phyloP scores from a whole-genome alignment of 768 basidiomycete species.

The Phylloporus arenicola region DNA sequence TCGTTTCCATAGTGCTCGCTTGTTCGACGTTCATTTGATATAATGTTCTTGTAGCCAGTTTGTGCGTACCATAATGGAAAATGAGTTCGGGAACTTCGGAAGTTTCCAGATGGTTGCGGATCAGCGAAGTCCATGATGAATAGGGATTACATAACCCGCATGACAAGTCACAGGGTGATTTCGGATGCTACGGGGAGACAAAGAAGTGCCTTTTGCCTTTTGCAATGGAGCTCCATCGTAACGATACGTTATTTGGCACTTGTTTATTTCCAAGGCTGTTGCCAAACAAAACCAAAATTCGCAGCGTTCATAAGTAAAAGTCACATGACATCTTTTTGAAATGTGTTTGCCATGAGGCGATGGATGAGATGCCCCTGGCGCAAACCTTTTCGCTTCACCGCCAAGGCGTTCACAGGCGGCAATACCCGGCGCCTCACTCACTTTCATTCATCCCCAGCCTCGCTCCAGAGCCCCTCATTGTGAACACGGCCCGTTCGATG shows the following conservation, averaged over 20 bases:
- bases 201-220: too few species aligned
- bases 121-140: not conserved
- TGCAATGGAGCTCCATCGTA: too few species aligned
- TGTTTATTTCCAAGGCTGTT: constrained; percentile 11
- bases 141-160: too few species aligned
- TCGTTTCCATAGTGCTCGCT: constrained; percentile 16
- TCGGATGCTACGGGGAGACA: not conserved
- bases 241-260: not conserved
- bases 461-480: not conserved
- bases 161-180: not conserved
- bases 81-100: not conserved
- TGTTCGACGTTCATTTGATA: constrained; percentile 19
- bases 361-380: not conserved
- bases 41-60: not conserved
- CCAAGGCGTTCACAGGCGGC: not conserved
- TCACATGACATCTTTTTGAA: not conserved
- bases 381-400: not conserved
- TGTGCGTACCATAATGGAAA: constrained; percentile 3
- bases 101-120: not conserved
- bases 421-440: not conserved
- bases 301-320: too few species aligned
- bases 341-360: constrained; percentile 16
- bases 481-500: not conserved
- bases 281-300: constrained; percentile 3
- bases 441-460: not conserved